phyloP scores from a whole-genome alignment of 306 rosid species.

The Vicia villosa region DNA sequence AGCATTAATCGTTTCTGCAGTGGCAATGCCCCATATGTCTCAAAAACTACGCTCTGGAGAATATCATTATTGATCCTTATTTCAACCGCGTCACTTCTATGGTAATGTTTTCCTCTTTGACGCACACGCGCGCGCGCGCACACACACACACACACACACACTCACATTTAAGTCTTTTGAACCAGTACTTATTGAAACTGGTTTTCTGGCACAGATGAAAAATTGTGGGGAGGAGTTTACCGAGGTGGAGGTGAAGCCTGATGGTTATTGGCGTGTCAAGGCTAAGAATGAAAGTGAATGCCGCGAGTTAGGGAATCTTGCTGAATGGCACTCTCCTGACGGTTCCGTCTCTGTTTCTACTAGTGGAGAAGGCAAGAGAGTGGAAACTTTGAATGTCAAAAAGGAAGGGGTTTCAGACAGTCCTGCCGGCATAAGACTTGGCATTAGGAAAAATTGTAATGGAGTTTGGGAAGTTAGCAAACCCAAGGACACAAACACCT shows the following conservation, averaged over 20 bases:
- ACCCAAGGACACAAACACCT: conserved; percentile 64
- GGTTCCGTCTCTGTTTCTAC: conserved; percentile 52
- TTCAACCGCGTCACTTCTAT: conserved; percentile 73
- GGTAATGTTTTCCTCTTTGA: conserved; percentile 52
- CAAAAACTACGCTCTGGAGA: conserved; percentile 86
- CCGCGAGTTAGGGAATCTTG: conserved; percentile 71
- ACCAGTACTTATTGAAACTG: conserved; percentile 13
- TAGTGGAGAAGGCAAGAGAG: conserved; percentile 49
- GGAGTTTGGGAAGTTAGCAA: conserved; percentile 89
- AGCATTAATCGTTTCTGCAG: conserved; percentile 65
- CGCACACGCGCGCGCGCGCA: too few relatives aligned
- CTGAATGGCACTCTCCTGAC: conserved; percentile 82
- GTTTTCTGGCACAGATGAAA: conserved; percentile 63
- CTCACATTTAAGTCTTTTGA: neutral
- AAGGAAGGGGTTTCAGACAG: conserved; percentile 82
- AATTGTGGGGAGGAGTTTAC: conserved; percentile 86
- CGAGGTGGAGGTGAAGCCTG: conserved; percentile 95
- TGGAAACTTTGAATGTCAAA: conserved; percentile 69
- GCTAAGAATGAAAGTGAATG: conserved; percentile 79
- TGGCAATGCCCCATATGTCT: conserved; percentile 99
- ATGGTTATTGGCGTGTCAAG: conserved; percentile 95
- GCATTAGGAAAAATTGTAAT: conserved; percentile 70
- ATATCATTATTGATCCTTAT: conserved; percentile 86
- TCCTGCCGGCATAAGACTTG: conserved; percentile 71
- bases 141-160: too few relatives aligned